Base-by-base conservation (phyloP, 108 stramenopile genomes). In the Tribonema minus region DNA sequence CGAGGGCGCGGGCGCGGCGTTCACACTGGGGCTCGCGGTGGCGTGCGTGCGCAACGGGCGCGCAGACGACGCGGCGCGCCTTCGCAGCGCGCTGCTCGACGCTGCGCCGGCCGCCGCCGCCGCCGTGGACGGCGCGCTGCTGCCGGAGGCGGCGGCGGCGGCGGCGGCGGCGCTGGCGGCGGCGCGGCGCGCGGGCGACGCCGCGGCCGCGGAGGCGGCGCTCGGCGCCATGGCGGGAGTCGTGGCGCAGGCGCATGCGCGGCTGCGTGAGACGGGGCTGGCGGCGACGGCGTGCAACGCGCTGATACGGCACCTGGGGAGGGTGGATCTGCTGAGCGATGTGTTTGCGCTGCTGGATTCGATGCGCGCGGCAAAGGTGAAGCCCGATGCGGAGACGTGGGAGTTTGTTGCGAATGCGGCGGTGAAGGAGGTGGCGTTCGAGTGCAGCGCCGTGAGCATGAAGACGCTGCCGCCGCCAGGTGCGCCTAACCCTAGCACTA, bases 401-500 rank as follows among this genome's bases (percentile, higher is more conserved):
- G 76, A 81, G 68, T 65, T 81, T 30, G 58, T 67, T 23, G 70
- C 72, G 25, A 81, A 74, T 26, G 69, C 80, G n/a, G 68, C 76
- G 12, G 67, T 81, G 20, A 68, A 70, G 76, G 63, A 76, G 32
- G 74, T 78, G 2, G 67, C 34, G 36, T 81, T 81, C 28, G 71
- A 72, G 71, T 62, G 61, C 20, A 59, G 61, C 2, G 71, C 71
- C 5, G 61, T 72, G 35, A 62, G 61, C 29, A 72, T 72, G 71
- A 72, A 72, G 61, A 37, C 61, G 20, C 29, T 72, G 61, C 71
- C n/a, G n/a, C n/a, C n/a, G n/a, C n/a, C n/a, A n/a, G n/a, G n/a
- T n/a, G n/a, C n/a, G n/a, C n/a, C n/a, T n/a, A n/a, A n/a, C n/a
- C n/a, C n/a, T n/a, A n/a, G n/a, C n/a, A n/a, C n/a, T n/a, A n/a